phyloP scores from a whole-genome alignment of 345 rosid genomes.

The Turnera subulata region DNA sequence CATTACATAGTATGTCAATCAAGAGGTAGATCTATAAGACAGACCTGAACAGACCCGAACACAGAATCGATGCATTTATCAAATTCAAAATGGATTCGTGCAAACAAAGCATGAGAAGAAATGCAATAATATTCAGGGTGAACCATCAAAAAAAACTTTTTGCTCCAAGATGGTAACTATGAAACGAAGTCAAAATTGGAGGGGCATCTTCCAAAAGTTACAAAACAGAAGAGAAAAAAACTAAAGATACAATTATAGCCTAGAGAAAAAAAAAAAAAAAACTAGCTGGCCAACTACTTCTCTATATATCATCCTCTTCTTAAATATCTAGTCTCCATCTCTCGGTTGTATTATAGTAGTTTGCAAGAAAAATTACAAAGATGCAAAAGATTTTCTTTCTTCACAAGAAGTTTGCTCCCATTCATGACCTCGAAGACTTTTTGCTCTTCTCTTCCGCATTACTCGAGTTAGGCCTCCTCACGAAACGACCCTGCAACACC shows the following conservation, averaged over 20 bases:
- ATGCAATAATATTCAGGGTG: too few relatives aligned
- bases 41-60: too few relatives aligned
- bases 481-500: slow-evolving; percentile 51
- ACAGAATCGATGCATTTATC: too few relatives aligned
- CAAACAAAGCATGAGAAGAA: too few relatives aligned
- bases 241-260: neutral
- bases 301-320: neutral
- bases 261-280: neutral
- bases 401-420: neutral
- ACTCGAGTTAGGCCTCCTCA: slow-evolving; percentile 34
- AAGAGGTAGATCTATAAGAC: too few relatives aligned
- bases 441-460: slow-evolving; percentile 18
- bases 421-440: neutral
- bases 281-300: slow-evolving; percentile 8
- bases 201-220: neutral
- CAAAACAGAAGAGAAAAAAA: slow-evolving; percentile 4
- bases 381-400: neutral
- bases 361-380: neutral
- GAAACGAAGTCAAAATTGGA: too few relatives aligned
- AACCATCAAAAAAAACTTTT: too few relatives aligned
- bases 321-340: slow-evolving; percentile 8
- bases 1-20: too few relatives aligned
- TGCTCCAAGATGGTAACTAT: too few relatives aligned
- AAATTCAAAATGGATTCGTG: too few relatives aligned
- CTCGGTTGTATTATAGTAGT: neutral